Evolutionary conservation across 257 asterid genomes (phyloP).

Genomic region (Jaltomata sinuosa): DNA sequence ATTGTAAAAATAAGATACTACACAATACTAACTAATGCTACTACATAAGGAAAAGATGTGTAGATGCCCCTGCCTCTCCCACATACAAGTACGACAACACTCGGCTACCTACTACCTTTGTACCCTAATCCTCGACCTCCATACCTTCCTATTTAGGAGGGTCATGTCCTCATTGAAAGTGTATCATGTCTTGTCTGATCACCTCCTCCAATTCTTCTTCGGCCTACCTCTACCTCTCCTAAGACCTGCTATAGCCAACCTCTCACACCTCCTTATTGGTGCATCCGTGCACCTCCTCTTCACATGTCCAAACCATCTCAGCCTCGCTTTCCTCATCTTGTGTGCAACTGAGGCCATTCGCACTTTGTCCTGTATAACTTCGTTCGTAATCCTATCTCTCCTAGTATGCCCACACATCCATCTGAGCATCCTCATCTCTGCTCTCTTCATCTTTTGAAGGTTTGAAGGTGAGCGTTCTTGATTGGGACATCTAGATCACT

Average conservation of each 20-base stretch:
- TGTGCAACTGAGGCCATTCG: not conserved
- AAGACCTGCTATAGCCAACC: not conserved
- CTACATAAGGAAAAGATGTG: not conserved
- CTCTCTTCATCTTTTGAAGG: not conserved
- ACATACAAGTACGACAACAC: not conserved
- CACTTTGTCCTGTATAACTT: not conserved
- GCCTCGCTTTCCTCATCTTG: not conserved
- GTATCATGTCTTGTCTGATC: not conserved
- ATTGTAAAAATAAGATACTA: not conserved
- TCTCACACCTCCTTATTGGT: not conserved
- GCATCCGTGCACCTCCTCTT: not conserved
- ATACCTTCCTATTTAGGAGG: not conserved
- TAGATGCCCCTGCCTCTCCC: not conserved
- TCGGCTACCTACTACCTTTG: not conserved
- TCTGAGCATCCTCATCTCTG: not conserved
- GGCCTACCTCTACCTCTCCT: not conserved
- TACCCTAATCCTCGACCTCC: not conserved
- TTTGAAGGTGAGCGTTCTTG: not conserved
- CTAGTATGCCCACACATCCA: not conserved
- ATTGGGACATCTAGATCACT: not conserved
- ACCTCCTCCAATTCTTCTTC: not conserved
- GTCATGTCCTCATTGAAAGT: not conserved
- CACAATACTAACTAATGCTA: not conserved
- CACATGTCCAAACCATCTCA: not conserved
- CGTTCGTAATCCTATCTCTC: not conserved